Evolutionary conservation across 2,329 filamentous ascomycete species (phyloP).

Genomic region (Blastomyces silverae): DNA sequence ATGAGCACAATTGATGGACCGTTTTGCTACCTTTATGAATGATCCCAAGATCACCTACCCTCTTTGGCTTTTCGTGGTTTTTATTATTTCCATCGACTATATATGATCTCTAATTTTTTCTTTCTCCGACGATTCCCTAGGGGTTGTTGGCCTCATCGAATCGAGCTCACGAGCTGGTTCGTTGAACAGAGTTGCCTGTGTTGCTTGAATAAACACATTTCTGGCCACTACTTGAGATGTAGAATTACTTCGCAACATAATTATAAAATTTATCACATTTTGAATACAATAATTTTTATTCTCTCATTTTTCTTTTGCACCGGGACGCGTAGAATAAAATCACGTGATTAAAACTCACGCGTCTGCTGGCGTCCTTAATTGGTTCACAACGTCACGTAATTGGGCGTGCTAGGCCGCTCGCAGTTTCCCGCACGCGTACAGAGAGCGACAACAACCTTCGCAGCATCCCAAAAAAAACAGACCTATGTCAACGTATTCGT

Average conservation of each 20-base stretch:
- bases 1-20: constrained; percentile 25
- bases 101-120: neutral
- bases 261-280: neutral
- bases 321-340: neutral
- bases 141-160: neutral
- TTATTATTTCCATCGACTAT: neutral
- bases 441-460: neutral
- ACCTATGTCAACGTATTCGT: neutral
- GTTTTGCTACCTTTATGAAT: constrained; percentile 27
- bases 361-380: constrained; percentile 12
- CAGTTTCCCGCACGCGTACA: constrained; percentile 5
- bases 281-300: neutral
- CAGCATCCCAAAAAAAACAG: neutral
- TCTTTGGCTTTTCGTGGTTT: neutral
- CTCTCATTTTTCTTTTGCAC: neutral
- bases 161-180: neutral
- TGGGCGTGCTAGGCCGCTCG: constrained; percentile 1
- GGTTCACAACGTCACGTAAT: constrained; percentile 12
- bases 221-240: neutral
- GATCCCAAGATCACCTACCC: neutral
- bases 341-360: constrained; percentile 8
- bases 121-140: neutral
- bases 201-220: neutral
- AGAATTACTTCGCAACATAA: neutral
- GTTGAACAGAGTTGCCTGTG: no score